phyloP scores from a whole-genome alignment of 2,329 filamentous ascomycete species.

The Incumbomyces lentus region DNA sequence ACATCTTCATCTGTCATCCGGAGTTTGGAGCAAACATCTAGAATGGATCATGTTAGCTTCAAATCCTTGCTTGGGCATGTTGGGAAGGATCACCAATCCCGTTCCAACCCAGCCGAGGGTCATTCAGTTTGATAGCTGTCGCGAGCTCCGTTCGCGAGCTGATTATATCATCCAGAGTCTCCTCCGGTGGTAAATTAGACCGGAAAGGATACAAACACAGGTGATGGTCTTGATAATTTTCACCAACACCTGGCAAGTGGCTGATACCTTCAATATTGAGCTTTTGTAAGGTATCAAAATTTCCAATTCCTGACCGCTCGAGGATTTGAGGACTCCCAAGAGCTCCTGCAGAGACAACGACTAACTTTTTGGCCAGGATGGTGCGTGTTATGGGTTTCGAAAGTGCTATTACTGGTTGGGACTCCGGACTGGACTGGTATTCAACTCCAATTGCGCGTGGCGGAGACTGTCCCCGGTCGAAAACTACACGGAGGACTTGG shows the following conservation, averaged over 20 bases:
- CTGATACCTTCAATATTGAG: conserved; percentile 33
- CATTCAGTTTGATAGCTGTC: conserved; percentile 12
- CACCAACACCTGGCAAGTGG: conserved; percentile 41
- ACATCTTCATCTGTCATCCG: conserved; percentile 46
- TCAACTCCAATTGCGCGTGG: conserved; percentile 51
- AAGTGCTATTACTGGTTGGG: conserved; percentile 20
- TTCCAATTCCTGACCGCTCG: conserved; percentile 41
- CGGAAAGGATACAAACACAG: conserved; percentile 45
- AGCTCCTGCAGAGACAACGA: conserved; percentile 35
- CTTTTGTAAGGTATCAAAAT: conserved; percentile 26
- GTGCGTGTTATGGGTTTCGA: conserved; percentile 14
- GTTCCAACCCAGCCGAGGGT: conserved; percentile 46
- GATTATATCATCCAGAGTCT: conserved; percentile 46
- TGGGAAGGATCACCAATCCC: conserved; percentile 40
- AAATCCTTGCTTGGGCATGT: neutral
- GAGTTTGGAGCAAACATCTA: conserved; percentile 42
- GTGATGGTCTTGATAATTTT: conserved; percentile 30
- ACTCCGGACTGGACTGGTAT: conserved; percentile 39
- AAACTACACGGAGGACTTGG: conserved; percentile 46
- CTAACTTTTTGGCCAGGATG: conserved; percentile 44
- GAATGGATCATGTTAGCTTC: neutral
- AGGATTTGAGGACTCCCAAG: conserved; percentile 36
- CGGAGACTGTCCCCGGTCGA: conserved; percentile 42
- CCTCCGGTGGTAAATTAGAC: conserved; percentile 33
- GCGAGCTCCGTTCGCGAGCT: conserved; percentile 38